Evolutionary conservation across 2,329 filamentous ascomycete genomes (phyloP).

Genomic region (Cladosporium austrohemisphaericum): DNA sequence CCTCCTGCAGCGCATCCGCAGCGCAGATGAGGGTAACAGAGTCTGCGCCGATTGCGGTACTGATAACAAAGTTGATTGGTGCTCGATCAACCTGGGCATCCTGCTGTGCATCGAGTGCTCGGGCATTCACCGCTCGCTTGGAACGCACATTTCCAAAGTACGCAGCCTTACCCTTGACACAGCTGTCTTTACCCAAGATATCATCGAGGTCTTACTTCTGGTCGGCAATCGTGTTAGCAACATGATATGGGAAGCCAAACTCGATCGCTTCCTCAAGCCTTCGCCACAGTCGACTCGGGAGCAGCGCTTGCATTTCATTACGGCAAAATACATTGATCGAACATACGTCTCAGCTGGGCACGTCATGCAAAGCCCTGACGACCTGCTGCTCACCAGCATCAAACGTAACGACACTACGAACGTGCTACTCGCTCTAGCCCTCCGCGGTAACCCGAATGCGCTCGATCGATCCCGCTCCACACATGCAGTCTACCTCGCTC

Average conservation of each 20-base stretch:
- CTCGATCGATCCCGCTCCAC: conserved; percentile 82
- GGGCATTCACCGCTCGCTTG: conserved; percentile 91
- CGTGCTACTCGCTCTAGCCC: conserved; percentile 83
- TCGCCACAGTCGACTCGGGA: conserved; percentile 75
- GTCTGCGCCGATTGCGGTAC: conserved; percentile 95
- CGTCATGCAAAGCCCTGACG: conserved; percentile 70
- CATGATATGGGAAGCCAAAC: conserved; percentile 87
- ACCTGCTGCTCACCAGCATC: conserved; percentile 84
- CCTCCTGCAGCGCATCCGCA: conserved; percentile 79
- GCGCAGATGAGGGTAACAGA: conserved; percentile 86
- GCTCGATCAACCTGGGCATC: conserved; percentile 95
- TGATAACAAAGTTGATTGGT: conserved; percentile 92
- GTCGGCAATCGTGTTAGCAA: conserved; percentile 94
- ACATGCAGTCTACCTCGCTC: conserved; percentile 82
- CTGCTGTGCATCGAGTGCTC: conserved; percentile 97
- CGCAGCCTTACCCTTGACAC: conserved; percentile 93
- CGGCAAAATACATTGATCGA: conserved; percentile 84
- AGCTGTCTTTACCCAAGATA: conserved; percentile 93
- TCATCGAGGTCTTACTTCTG: conserved; percentile 86
- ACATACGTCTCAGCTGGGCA: conserved; percentile 74
- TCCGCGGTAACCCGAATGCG: conserved; percentile 82
- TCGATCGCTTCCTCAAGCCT: conserved; percentile 73
- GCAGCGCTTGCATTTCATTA: conserved; percentile 91
- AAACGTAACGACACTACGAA: conserved; percentile 95
- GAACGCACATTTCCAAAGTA: conserved; percentile 96